phyloP scores from a whole-genome alignment of 2,329 filamentous ascomycete genomes.

The Curvularia hawaiiensis region DNA sequence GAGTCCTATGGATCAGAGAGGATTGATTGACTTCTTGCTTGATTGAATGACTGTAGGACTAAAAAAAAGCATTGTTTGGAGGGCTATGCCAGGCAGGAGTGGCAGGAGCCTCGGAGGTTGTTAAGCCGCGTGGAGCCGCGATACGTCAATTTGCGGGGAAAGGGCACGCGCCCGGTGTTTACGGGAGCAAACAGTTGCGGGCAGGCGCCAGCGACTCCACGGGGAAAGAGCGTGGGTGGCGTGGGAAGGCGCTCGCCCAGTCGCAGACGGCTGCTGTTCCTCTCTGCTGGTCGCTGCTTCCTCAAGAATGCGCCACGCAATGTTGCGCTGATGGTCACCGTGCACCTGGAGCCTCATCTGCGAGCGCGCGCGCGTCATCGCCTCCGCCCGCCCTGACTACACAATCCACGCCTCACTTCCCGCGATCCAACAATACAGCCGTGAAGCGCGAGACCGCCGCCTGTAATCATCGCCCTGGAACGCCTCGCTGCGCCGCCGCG shows the following conservation, averaged over 20 bases:
- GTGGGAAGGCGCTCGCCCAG: not conserved
- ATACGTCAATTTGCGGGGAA: slow-evolving; percentile 27
- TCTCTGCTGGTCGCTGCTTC: slow-evolving; percentile 1
- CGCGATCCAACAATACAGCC: not conserved
- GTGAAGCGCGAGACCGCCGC: not conserved
- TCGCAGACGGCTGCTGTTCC: slow-evolving; percentile 2
- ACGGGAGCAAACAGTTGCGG: slow-evolving; percentile 16
- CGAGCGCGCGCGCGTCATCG: slow-evolving; percentile 14
- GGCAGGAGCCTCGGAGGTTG: slow-evolving; percentile 31
- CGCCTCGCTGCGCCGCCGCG: not conserved
- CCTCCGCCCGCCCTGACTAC: slow-evolving; percentile 3
- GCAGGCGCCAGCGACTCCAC: slow-evolving; percentile 5
- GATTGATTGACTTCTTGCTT: slow-evolving; percentile 4
- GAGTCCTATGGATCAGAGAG: slow-evolving; percentile 11
- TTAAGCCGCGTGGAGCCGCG: slow-evolving; percentile 35
- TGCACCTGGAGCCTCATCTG: slow-evolving; percentile 11
- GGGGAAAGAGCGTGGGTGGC: slow-evolving; percentile 8
- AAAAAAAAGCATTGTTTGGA: slow-evolving; percentile 24
- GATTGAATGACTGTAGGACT: slow-evolving; percentile 19
- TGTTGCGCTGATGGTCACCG: slow-evolving; percentile 16
- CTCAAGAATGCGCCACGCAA: slow-evolving; percentile 6
- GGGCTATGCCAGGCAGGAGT: slow-evolving; percentile 15
- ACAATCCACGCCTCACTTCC: slow-evolving; percentile 1
- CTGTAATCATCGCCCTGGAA: not conserved
- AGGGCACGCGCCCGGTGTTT: slow-evolving; percentile 20